Evolutionary conservation across 2,329 filamentous ascomycete species (phyloP).

Genomic region (Cadophora malorum): DNA sequence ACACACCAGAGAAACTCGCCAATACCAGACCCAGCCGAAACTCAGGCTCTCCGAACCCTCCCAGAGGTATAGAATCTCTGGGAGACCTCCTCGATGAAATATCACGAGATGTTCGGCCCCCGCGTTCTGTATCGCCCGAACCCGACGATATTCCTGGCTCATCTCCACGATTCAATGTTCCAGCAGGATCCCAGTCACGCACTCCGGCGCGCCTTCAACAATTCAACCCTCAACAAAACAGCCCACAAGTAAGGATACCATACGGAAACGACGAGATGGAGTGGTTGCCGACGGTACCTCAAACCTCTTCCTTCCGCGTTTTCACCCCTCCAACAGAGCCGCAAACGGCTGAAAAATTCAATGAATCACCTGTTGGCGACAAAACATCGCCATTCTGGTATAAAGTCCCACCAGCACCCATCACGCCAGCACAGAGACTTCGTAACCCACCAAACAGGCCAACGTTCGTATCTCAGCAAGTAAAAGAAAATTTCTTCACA

Average conservation of each 20-base stretch:
- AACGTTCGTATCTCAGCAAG: constrained; percentile 52
- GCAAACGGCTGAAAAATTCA: constrained; percentile 45
- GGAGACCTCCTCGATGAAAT: constrained; percentile 57
- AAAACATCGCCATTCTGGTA: constrained; percentile 65
- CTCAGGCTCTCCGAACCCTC: constrained; percentile 14
- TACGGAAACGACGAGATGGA: constrained; percentile 61
- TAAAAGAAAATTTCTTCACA: constrained; percentile 58
- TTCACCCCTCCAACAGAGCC: constrained; percentile 55
- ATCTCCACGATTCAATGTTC: constrained; percentile 3
- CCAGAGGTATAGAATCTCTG: constrained; percentile 50
- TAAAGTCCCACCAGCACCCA: constrained; percentile 72
- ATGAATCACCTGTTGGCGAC: constrained; percentile 33
- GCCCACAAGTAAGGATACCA: constrained; percentile 3
- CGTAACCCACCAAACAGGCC: constrained; percentile 67
- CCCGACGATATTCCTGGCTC: constrained; percentile 22
- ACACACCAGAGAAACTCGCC: constrained; percentile 36
- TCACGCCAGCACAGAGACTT: constrained; percentile 66
- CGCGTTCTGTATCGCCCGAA: background rate
- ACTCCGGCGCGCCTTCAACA: background rate
- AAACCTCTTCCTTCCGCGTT: constrained; percentile 57
- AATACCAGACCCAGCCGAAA: constrained; percentile 34
- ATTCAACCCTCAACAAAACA: background rate
- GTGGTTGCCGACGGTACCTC: constrained; percentile 65
- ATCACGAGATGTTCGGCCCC: constrained; percentile 40
- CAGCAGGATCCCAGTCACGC: background rate